These are phyloP conservation scores for Mucor circinelloides DNA, from an alignment of 371 early-diverging fungal species.

Conservation along the genomic window DNA sequence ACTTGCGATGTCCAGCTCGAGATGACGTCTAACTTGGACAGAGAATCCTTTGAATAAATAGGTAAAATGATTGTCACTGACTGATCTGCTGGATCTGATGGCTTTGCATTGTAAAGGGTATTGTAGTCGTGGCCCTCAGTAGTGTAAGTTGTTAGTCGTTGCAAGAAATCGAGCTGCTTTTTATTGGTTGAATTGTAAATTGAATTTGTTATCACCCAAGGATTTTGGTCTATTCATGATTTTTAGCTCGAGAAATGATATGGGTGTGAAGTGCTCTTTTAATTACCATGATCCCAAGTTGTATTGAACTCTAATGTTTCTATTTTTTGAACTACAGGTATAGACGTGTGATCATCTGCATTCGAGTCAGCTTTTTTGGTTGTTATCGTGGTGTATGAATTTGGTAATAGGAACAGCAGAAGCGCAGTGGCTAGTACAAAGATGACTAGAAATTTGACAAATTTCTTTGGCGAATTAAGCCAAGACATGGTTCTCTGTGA, in stretches of 20 bases:
- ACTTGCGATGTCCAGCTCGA: conserved; percentile 3
- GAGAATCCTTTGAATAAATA: conserved; percentile 17
- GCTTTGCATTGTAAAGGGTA: not conserved
- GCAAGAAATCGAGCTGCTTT: not conserved
- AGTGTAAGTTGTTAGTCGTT: conserved; percentile 21
- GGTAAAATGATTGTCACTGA: conserved; percentile 16
- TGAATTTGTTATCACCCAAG: conserved; percentile 20
- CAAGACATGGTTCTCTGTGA: conserved; percentile 8
- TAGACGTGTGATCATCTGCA: conserved; percentile 7
- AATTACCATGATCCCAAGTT: conserved; percentile 22
- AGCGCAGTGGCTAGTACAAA: not conserved
- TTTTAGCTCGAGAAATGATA: not conserved
- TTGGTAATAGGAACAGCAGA: conserved; percentile 9
- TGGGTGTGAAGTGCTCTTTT: not conserved
- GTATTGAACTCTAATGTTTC: conserved; percentile 10
- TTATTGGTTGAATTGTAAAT: conserved; percentile 12
- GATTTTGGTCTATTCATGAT: conserved; percentile 9
- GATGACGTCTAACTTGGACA: conserved; percentile 11
- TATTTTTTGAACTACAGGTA: not conserved
- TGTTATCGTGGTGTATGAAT: conserved; percentile 1
- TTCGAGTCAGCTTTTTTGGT: not conserved
- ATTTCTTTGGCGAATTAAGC: conserved; percentile 20
- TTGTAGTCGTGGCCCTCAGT: conserved; percentile 15
- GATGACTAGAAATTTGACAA: conserved; percentile 3
- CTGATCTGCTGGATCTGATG: not conserved